phyloP scores from a whole-genome alignment of 805 yeast genomes.

The Kuraishia hungarica region DNA sequence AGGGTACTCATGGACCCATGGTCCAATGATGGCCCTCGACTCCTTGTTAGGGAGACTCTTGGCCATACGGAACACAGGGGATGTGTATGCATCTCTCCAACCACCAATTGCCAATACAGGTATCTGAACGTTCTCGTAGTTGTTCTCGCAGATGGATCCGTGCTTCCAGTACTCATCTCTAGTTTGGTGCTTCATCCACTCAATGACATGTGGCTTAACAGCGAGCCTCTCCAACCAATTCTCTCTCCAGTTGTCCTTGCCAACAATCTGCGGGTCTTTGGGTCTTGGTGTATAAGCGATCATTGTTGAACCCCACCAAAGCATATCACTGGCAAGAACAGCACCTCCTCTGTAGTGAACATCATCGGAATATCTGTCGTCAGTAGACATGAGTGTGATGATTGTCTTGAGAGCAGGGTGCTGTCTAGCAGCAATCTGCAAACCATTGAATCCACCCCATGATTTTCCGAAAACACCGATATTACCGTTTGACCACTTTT shows the following conservation, averaged over 20 bases:
- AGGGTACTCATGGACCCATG: conserved; percentile 42
- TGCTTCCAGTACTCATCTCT: conserved; percentile 40
- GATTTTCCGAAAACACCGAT: conserved; percentile 41
- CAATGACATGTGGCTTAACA: conserved; percentile 28
- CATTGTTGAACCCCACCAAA: conserved; percentile 45
- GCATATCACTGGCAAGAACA: conserved; percentile 34
- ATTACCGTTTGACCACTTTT: conserved; percentile 35
- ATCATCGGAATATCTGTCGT: conserved; percentile 38
- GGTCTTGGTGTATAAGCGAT: conserved; percentile 34
- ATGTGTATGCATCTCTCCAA: conserved; percentile 39
- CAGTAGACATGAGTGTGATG: conserved; percentile 37
- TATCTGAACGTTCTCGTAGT: conserved; percentile 27
- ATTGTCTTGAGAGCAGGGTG: conserved; percentile 36
- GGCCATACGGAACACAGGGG: conserved; percentile 34
- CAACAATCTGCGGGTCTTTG: conserved; percentile 33
- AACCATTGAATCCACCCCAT: conserved; percentile 40
- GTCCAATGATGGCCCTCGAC: conserved; percentile 30
- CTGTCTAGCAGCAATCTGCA: conserved; percentile 36
- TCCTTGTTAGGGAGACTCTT: conserved; percentile 31
- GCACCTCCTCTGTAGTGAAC: conserved; percentile 43
- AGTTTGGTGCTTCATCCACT: conserved; percentile 34
- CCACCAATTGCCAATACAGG: conserved; percentile 38
- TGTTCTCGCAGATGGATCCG: conserved; percentile 33
- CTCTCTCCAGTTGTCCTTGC: conserved; percentile 25
- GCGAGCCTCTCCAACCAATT: conserved; percentile 32